phyloP scores from a whole-genome alignment of 305 asterid species.

The Andrographis paniculata region DNA sequence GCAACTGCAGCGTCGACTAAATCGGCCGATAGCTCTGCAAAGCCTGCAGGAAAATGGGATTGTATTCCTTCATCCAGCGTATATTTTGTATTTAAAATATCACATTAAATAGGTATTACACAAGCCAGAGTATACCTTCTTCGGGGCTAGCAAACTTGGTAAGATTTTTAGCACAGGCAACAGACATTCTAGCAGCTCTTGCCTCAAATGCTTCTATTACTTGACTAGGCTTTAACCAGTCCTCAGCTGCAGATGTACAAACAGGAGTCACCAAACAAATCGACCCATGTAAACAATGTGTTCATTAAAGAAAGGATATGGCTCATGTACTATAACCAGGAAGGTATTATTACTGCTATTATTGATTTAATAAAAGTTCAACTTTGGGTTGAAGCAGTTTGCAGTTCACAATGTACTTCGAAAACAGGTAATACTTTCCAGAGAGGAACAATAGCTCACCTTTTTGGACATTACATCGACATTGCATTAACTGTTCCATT shows the following conservation, averaged over 20 bases:
- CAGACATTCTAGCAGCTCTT: conserved; percentile 90
- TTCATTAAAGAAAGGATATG: no score
- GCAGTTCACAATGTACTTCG: no score
- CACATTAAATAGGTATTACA: not conserved
- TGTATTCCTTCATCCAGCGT: no score
- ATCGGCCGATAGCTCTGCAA: conserved; percentile 94
- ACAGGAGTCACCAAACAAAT: conserved; percentile 14
- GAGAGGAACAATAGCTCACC: conserved; percentile 29
- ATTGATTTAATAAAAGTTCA: not conserved
- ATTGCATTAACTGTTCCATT: conserved; percentile 57
- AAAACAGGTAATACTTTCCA: not conserved
- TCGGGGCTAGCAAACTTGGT: conserved; percentile 76
- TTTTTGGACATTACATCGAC: conserved; percentile 52
- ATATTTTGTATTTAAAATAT: no score
- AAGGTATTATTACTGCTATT: no score
- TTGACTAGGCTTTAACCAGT: conserved; percentile 73
- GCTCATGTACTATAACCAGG: not conserved
- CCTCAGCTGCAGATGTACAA: conserved; percentile 61
- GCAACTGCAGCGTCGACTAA: conserved; percentile 93
- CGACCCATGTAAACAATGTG: conserved; percentile 4
- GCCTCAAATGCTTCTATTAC: conserved; percentile 93
- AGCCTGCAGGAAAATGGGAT: conserved; percentile 38
- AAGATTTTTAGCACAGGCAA: conserved; percentile 61
- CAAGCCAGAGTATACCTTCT: conserved; percentile 50
- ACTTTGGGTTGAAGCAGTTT: not conserved